Base-by-base conservation (phyloP, 805 yeast species). In the Candida khao-thaluensis region DNA sequence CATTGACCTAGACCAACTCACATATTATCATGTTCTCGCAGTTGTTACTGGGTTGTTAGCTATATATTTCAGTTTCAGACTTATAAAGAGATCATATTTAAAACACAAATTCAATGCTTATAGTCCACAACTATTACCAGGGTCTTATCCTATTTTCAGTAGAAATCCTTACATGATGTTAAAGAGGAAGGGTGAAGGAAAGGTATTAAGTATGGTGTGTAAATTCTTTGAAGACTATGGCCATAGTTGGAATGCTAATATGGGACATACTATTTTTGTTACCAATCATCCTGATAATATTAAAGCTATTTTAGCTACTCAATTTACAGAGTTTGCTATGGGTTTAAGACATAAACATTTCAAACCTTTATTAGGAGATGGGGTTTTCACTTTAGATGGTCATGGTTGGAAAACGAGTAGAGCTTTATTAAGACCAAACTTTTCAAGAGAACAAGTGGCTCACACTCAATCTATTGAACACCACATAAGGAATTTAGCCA, bases 341-440 rank as follows among this genome's bases (percentile, higher is more conserved):
- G 69, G 67, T 6, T 36, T 52, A 5, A 55, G 66, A 38, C 62
- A 57, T 39, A 42, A 51, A 3, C 60, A 53, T 26, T 57, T 61
- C 38, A 42, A 45, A 16, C 63, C 64, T 11, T 49, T 62, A 6
- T 48, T 63, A 28, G 69, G 67, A 4, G 65, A 60, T 38, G 66
- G 67, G 3, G 55, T 63, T 14, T 63, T 63, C 47, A 60, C 67
- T 18, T 53, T 61, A 30, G 67, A 63, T 43, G 60, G 63, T 18
- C 52, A 41, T 9, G 64, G 66, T 4, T 62, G 69, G 69, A 62
- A 63, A 44, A 62, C 59, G 20, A 54, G 60, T 15, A 45, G 69
- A 35, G 60, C 66, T 6, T 45, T 63, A 44, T 54, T 63, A 42
- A 53, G 67, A 43, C 69, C 69, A 2, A 59, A 59, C 27, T 63